These are phyloP conservation scores for Beauveria sp. DNA, from an alignment of 2,329 filamentous ascomycete species.

Conservation along the genomic window DNA sequence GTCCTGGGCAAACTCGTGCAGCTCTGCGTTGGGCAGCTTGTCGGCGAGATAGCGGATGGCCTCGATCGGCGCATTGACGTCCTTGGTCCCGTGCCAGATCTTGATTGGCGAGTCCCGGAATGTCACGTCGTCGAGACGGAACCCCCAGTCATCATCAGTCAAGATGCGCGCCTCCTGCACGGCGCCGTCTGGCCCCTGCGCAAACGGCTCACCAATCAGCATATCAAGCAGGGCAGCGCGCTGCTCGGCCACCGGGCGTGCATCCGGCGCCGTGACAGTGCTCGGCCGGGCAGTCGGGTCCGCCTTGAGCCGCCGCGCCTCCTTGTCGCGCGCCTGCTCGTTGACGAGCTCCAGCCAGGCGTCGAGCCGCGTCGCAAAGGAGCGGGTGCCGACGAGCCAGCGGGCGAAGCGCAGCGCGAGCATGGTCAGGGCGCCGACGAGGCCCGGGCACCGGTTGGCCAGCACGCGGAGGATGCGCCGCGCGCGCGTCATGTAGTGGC, in stretches of 20 bases:
- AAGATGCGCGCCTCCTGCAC: constrained; percentile 25
- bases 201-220: constrained; percentile 23
- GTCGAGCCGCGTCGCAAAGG: constrained; percentile 17
- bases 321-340: constrained; percentile 13
- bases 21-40: constrained; percentile 23
- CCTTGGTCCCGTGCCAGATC: constrained; percentile 27
- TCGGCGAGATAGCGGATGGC: constrained; percentile 30
- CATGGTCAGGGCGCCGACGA: constrained; percentile 15
- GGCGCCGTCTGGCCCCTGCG: constrained; percentile 18
- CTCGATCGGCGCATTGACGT: constrained; percentile 24
- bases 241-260: constrained; percentile 15
- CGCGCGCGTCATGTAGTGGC: constrained; percentile 20
- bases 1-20: constrained; percentile 27
- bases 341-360: constrained; percentile 16
- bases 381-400: constrained; percentile 16
- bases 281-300: background rate
- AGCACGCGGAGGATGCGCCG: constrained; percentile 16
- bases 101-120: constrained; percentile 17
- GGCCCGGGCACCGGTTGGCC: constrained; percentile 18
- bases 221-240: constrained; percentile 22
- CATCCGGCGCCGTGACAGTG: background rate
- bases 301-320: constrained; percentile 9
- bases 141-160: constrained; percentile 21
- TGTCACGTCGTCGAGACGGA: constrained; percentile 21
- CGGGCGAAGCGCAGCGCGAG: constrained; percentile 16